phyloP scores from a whole-genome alignment of 2,329 filamentous ascomycete genomes.

The Westerdykella aurantiaca region DNA sequence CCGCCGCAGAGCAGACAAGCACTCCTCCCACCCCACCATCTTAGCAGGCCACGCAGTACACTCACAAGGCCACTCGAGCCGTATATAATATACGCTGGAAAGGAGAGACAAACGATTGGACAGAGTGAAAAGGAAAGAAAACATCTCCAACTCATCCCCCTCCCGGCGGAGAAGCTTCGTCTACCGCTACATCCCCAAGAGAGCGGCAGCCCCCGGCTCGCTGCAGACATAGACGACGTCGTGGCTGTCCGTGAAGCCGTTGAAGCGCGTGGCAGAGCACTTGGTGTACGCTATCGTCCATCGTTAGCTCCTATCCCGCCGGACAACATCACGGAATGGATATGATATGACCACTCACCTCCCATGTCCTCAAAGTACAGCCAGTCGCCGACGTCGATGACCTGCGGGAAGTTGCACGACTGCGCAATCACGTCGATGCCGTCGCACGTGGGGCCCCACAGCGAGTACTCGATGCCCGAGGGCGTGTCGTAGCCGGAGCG shows the following conservation, averaged over 20 bases:
- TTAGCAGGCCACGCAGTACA: no score
- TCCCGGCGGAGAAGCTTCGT: no score
- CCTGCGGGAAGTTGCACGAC: constrained; percentile 68
- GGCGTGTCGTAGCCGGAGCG: constrained; percentile 42
- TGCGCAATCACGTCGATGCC: constrained; percentile 92
- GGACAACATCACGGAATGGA: not conserved
- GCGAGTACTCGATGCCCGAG: constrained; percentile 71
- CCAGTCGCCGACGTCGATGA: constrained; percentile 92
- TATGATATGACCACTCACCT: constrained; percentile 14
- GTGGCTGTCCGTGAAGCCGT: constrained; percentile 89
- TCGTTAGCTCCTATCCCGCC: constrained; percentile 1
- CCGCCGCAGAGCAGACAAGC: no score
- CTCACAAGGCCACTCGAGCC: no score
- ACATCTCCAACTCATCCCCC: no score
- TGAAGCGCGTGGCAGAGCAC: constrained; percentile 96
- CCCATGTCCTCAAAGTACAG: constrained; percentile 99
- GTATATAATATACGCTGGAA: no score
- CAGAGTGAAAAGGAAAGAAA: no score
- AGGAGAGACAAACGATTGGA: no score
- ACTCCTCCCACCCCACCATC: no score
- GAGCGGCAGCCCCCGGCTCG: constrained; percentile 75
- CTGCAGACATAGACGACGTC: constrained; percentile 93
- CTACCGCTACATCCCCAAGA: constrained; percentile 45
- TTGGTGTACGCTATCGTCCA: constrained; percentile 71
- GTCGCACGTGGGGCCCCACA: constrained; percentile 98